These are phyloP conservation scores for Fragaria ananassa DNA, from an alignment of 306 rosid species.

Conservation along the genomic window DNA sequence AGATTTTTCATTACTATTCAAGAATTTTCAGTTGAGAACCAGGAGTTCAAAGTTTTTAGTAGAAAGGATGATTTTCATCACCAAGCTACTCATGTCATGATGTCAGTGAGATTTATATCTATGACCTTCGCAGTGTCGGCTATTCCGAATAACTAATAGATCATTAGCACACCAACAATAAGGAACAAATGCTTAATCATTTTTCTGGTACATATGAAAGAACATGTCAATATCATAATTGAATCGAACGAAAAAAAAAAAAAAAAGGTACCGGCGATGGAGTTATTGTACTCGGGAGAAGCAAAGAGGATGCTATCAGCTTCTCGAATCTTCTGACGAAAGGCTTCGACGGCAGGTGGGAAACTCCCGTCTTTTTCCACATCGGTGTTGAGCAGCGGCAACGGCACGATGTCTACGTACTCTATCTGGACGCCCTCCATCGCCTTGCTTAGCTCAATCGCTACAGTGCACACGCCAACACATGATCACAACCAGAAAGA, in stretches of 20 bases:
- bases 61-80: too few species aligned
- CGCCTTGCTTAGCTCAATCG: constrained; percentile 49
- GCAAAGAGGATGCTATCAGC: constrained; percentile 72
- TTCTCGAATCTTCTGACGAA: constrained; percentile 54
- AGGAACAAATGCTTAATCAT: background rate
- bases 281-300: constrained; percentile 84
- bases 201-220: too few species aligned
- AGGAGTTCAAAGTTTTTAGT: too few species aligned
- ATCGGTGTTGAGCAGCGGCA: constrained; percentile 73
- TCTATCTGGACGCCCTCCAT: constrained; percentile 52
- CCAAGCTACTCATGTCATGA: too few species aligned
- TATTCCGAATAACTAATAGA: too few species aligned
- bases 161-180: too few species aligned
- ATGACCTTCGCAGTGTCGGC: too few species aligned
- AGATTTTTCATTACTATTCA: too few species aligned
- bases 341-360: constrained; percentile 56
- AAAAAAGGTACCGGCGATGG: constrained; percentile 45
- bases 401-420: constrained; percentile 50
- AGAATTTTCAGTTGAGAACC: too few species aligned
- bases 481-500: background rate
- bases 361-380: constrained; percentile 50
- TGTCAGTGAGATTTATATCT: too few species aligned
- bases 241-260: background rate
- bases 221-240: background rate
- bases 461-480: constrained; percentile 20